phyloP scores from a whole-genome alignment of 2,329 filamentous ascomycete species.

The Rutstroemia sp. region DNA sequence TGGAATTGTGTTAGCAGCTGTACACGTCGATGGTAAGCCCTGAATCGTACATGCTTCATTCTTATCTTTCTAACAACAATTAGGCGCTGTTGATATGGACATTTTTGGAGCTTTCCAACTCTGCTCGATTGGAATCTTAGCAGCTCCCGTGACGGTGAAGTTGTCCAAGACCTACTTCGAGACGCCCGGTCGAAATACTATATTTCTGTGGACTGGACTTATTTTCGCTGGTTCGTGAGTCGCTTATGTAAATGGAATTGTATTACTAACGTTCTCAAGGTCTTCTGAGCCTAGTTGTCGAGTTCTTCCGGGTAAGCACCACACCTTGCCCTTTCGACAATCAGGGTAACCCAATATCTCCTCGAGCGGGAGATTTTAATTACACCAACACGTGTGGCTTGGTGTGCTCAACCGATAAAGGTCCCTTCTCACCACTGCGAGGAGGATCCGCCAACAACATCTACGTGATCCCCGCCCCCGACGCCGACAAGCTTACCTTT shows the following conservation, averaged over 20 bases:
- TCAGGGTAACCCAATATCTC: slow-evolving; percentile 31
- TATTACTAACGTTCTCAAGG: slow-evolving; percentile 32
- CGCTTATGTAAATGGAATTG: not conserved
- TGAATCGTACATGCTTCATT: not conserved
- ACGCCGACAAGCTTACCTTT: slow-evolving; percentile 46
- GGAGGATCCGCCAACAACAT: slow-evolving; percentile 50
- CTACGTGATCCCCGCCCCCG: slow-evolving; percentile 51
- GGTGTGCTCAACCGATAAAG: slow-evolving; percentile 36
- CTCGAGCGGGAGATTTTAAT: slow-evolving; percentile 34
- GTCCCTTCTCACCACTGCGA: slow-evolving; percentile 49
- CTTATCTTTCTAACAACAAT: slow-evolving; percentile 3
- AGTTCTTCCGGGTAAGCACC: slow-evolving; percentile 51
- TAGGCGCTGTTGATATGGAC: slow-evolving; percentile 60
- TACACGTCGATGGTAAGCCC: slow-evolving; percentile 50
- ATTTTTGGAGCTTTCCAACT: slow-evolving; percentile 61
- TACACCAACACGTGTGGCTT: slow-evolving; percentile 41
- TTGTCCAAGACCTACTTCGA: slow-evolving; percentile 58
- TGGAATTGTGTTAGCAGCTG: slow-evolving; percentile 50
- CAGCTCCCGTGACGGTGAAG: slow-evolving; percentile 54
- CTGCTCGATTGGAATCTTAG: slow-evolving; percentile 57
- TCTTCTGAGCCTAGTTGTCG: slow-evolving; percentile 52
- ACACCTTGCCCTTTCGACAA: slow-evolving; percentile 37
- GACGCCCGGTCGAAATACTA: slow-evolving; percentile 54
- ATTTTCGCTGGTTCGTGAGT: slow-evolving; percentile 46
- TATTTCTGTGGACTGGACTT: slow-evolving; percentile 58